A percentile compares a stretch with the other conserved stretches of the same genome.
These are phyloP conservation scores for Tylopilus sp. DNA, from an alignment of 1,284 basidiomycete genomes.

Conservation along the genomic window DNA sequence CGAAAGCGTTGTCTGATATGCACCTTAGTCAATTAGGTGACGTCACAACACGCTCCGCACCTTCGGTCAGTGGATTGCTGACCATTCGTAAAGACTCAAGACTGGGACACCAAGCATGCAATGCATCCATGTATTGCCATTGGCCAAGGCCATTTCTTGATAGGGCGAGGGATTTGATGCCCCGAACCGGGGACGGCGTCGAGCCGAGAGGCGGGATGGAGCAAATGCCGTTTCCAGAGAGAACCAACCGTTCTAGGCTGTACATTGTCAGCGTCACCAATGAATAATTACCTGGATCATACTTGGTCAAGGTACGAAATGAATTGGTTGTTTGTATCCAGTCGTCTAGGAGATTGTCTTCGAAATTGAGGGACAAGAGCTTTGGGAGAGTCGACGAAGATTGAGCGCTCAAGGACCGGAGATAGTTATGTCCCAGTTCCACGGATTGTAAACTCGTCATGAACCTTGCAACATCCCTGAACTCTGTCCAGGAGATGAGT, in stretches of 20 bases:
- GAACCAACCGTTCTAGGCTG: slow-evolving; percentile 51
- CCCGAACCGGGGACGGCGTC: slow-evolving; percentile 26
- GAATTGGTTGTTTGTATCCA: slow-evolving; percentile 56
- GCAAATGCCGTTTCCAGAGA: slow-evolving; percentile 62
- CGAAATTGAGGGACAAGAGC: slow-evolving; percentile 67
- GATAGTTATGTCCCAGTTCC: slow-evolving; percentile 76
- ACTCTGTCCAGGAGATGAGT: slow-evolving; percentile 66
- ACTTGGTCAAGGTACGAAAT: slow-evolving; percentile 51
- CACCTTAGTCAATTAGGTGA: slow-evolving; percentile 2
- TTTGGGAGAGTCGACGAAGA: slow-evolving; percentile 24
- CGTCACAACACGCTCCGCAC: slow-evolving; percentile 31
- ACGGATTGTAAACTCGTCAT: slow-evolving; percentile 64
- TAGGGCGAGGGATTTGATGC: slow-evolving; percentile 59
- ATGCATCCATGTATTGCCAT: slow-evolving; percentile 71
- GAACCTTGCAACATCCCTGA: slow-evolving; percentile 46
- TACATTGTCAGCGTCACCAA: slow-evolving; percentile 11
- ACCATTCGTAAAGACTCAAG: slow-evolving; percentile 56
- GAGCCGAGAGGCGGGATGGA: slow-evolving; percentile 43
- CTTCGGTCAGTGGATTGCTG: slow-evolving; percentile 60
- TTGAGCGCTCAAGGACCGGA: slow-evolving; percentile 39
- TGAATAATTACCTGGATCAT: slow-evolving; percentile 24
- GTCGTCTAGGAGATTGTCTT: slow-evolving; percentile 61
- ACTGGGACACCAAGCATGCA: slow-evolving; percentile 62
- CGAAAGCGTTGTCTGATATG: slow-evolving; percentile 37
- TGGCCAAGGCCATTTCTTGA: slow-evolving; percentile 56